phyloP scores from a whole-genome alignment of 345 rosid species.

The Hibiscus trionum region DNA sequence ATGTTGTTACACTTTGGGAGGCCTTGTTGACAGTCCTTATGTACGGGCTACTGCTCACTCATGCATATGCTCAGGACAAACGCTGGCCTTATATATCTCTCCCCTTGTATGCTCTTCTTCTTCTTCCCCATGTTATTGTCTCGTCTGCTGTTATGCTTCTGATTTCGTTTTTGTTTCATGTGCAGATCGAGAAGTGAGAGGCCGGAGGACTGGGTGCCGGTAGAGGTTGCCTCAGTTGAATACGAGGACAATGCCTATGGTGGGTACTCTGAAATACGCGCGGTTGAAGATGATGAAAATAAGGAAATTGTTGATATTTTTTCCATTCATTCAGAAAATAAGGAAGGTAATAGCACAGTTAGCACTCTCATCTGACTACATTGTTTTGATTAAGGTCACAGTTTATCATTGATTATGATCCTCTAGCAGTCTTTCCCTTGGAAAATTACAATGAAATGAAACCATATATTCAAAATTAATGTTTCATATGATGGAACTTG shows the following conservation, averaged over 20 bases:
- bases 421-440: neutral
- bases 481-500: neutral
- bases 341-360: slow-evolving; percentile 32
- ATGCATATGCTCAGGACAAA: slow-evolving; percentile 92
- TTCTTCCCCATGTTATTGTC: slow-evolving; percentile 7
- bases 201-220: slow-evolving; percentile 95
- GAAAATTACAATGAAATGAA: neutral
- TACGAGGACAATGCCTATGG: slow-evolving; percentile 27
- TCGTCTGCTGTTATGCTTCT: slow-evolving; percentile 12
- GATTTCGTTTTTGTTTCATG: slow-evolving; percentile 12
- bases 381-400: neutral
- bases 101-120: slow-evolving; percentile 53
- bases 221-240: slow-evolving; percentile 35
- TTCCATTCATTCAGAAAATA: slow-evolving; percentile 57
- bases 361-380: neutral
- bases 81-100: slow-evolving; percentile 88
- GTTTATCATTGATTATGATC: neutral
- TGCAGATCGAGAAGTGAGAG: slow-evolving; percentile 61
- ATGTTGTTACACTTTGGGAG: slow-evolving; percentile 75
- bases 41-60: slow-evolving; percentile 58
- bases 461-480: neutral
- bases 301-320: slow-evolving; percentile 69
- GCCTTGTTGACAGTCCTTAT: slow-evolving; percentile 78
- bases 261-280: slow-evolving; percentile 33
- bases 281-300: slow-evolving; percentile 29